Percentiles rank a stretch among this genome's conserved stretches.
phyloP scores from a whole-genome alignment of 768 basidiomycete genomes.

The Tricholoma furcatifolium region DNA sequence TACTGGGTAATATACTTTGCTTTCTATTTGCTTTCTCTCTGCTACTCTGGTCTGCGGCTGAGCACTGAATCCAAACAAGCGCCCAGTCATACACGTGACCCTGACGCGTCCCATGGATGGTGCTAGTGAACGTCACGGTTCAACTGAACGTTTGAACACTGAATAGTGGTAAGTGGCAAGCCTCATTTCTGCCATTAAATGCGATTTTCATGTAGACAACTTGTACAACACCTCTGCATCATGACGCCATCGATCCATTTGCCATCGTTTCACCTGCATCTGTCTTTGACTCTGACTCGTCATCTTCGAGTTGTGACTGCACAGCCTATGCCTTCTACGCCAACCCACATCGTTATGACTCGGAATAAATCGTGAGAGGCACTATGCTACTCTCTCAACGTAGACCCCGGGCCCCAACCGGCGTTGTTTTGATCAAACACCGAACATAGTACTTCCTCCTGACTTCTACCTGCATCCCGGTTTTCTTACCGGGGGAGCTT shows the following conservation, averaged over 20 bases:
- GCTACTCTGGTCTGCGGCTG: not conserved
- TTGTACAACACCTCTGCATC: not conserved
- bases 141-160: too few species aligned
- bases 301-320: too few species aligned
- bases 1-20: conserved; percentile 2
- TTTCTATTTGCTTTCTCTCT: not conserved
- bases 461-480: conserved; percentile 50
- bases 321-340: conserved; percentile 53
- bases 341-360: conserved; percentile 46
- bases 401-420: conserved; percentile 41
- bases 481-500: conserved; percentile 54
- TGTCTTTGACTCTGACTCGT: conserved; percentile 54
- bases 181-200: not conserved
- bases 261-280: conserved; percentile 53
- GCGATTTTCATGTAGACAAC: not conserved
- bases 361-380: conserved; percentile 33
- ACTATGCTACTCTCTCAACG: conserved; percentile 44
- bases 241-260: conserved; percentile 37
- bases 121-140: too few species aligned
- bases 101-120: conserved; percentile 7
- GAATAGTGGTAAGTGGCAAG: too few species aligned
- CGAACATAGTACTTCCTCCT: conserved; percentile 45
- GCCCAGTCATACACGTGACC: conserved; percentile 10
- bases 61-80: conserved; percentile 1
- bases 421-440: conserved; percentile 46